phyloP scores from a whole-genome alignment of 208 protist species.

The Crithidia mellificae region DNA sequence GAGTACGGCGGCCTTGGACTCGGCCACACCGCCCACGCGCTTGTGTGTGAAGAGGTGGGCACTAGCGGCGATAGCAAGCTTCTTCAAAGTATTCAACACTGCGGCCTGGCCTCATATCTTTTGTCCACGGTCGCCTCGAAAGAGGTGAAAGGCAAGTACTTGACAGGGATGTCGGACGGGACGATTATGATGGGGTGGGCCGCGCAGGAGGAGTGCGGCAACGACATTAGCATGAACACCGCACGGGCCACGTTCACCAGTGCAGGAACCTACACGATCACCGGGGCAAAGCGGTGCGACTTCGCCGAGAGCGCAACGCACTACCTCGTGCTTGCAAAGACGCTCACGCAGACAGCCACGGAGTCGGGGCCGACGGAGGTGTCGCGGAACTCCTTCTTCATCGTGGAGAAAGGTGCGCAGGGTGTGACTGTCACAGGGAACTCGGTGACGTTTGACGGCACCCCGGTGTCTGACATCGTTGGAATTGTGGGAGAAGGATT shows the following conservation, averaged over 20 bases:
- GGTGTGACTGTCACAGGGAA: constrained; percentile 38
- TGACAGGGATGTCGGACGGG: constrained; percentile 88
- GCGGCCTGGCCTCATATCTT: constrained; percentile 65
- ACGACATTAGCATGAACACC: constrained; percentile 86
- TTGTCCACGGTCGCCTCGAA: constrained; percentile 69
- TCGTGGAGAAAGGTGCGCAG: constrained; percentile 59
- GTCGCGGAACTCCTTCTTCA: constrained; percentile 73
- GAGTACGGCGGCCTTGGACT: constrained; percentile 87
- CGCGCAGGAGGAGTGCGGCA: constrained; percentile 61
- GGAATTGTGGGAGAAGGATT: constrained; percentile 86
- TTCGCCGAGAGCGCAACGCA: constrained; percentile 67
- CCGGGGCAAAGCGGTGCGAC: constrained; percentile 63
- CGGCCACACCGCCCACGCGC: constrained; percentile 74
- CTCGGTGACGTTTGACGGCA: constrained; percentile 47
- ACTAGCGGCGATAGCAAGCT: constrained; percentile 50
- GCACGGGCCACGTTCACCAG: constrained; percentile 33
- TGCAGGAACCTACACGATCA: constrained; percentile 49
- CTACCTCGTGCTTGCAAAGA: constrained; percentile 83
- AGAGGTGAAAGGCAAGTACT: constrained; percentile 81
- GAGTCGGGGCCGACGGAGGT: constrained; percentile 60
- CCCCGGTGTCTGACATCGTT: constrained; percentile 63
- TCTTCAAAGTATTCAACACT: constrained; percentile 65
- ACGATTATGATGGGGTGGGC: constrained; percentile 81
- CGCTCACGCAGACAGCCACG: constrained; percentile 61
- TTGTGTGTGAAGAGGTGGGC: constrained; percentile 80